Base-by-base conservation (phyloP, 2,329 filamentous ascomycete species). In the Penicillium sp. region DNA sequence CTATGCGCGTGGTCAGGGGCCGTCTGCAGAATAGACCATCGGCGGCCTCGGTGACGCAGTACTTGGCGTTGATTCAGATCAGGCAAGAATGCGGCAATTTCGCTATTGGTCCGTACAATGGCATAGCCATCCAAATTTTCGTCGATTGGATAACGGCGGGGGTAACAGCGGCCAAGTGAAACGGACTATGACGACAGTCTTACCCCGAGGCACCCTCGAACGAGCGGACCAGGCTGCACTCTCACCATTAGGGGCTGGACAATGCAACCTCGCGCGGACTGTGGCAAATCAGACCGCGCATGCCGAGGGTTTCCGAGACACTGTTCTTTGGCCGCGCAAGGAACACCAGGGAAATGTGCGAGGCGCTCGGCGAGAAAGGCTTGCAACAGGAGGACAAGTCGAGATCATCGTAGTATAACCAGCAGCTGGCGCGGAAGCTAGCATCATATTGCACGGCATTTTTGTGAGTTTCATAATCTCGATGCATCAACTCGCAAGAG, bases 381-480 rank as follows among this genome's bases (percentile, higher is more conserved):
- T 50, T 26, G 35, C 24, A 49, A 49, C 13, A 50, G 31, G 9
- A 39, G 20, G n/a, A 24, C 26, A n/a, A n/a, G n/a, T 49, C 46
- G 29, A 56, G 52, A 59, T 49, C 42, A 50, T 50, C 32, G 31
- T 29, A 45, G 46, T 44, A 42, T 10, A 45, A 49, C 45, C 24
- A 31, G 55, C 24, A 18, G 8, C 18, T 13, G 39, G 46, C 40
- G 45, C 16, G 43, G 16, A 22, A 20, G 43, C 37, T 38, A 38
- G 42, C 16, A 42, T 37, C 11, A 24, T 46, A 46, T 14, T 10
- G 50, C 43, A 55, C 39, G 18, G 29, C 44, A 47, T 40, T 37
- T 26, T 22, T 22, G 34, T 44, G 43, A 55, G 18, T 13, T 58
- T 52, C 29, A 35, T 58, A 20, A 50, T 18, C 24, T 38, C 32